A percentile compares a stretch with the other conserved stretches of the same genome.
These are phyloP conservation scores for Cupressus sempervirens DNA, from an alignment of 75 land plant genomes.

Conservation along the genomic window DNA sequence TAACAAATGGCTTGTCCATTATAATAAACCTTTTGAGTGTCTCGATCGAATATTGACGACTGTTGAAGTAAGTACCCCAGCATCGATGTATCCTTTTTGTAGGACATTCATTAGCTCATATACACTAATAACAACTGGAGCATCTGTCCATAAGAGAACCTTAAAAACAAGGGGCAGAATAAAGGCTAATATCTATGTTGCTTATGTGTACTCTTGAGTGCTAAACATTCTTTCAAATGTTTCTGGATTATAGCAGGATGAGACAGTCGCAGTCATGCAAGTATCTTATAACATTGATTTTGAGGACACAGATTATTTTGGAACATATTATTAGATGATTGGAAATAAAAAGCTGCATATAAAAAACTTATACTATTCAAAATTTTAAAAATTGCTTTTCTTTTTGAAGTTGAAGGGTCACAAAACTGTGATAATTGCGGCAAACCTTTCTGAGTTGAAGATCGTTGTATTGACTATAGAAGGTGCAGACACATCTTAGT, in stretches of 20 bases:
- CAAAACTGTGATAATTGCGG: not conserved
- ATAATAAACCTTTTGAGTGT: not conserved
- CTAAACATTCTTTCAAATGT: not conserved
- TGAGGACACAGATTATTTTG: not conserved
- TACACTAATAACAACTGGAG: not conserved
- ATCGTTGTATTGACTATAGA: too few species aligned
- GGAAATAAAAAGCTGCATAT: not conserved
- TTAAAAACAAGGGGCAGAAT: not conserved
- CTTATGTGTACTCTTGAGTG: not conserved
- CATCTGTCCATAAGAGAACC: not conserved
- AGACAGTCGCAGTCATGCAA: not conserved
- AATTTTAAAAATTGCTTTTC: not conserved
- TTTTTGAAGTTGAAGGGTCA: not conserved
- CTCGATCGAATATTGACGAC: not conserved
- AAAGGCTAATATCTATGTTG: not conserved
- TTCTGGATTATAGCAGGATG: not conserved
- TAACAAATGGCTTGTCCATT: too few species aligned
- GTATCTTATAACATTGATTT: too few species aligned
- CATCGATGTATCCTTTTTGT: not conserved
- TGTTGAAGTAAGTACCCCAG: not conserved
- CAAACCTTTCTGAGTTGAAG: not conserved
- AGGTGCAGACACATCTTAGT: too few species aligned
- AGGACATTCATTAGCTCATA: not conserved
- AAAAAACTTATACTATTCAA: too few species aligned
- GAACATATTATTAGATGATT: not conserved